Evolutionary conservation across 2,329 filamentous ascomycete species (phyloP).

Genomic region (Trichophyton rubrum): DNA sequence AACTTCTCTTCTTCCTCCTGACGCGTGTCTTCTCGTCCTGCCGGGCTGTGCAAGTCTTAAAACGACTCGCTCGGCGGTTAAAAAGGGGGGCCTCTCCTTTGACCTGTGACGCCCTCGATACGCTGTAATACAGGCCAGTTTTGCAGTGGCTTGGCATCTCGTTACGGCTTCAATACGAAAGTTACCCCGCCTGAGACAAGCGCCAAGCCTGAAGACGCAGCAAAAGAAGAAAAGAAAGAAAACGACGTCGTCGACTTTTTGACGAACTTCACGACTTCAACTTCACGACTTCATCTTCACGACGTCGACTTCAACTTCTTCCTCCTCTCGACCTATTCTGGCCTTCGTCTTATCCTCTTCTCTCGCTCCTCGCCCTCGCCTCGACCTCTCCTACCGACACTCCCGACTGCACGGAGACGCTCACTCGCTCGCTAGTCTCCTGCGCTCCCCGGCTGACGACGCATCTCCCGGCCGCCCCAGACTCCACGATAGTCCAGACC

Average conservation of each 20-base stretch:
- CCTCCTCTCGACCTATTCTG: no score
- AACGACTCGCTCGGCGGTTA: no score
- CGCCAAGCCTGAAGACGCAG: neutral
- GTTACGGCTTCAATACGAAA: neutral
- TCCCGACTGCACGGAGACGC: neutral
- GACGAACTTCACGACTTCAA: neutral
- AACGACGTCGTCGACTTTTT: neutral
- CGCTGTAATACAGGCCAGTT: neutral
- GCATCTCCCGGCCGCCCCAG: neutral
- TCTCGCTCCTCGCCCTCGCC: neutral
- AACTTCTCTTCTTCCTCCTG: neutral
- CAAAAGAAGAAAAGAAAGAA: neutral
- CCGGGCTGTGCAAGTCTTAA: no score
- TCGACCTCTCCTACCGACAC: neutral
- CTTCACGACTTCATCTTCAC: neutral
- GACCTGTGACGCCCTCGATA: neutral
- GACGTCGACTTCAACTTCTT: neutral
- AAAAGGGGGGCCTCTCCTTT: neutral
- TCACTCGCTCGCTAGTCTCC: neutral
- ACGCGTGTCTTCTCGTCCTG: neutral
- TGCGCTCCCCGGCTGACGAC: neutral
- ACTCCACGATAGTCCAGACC: neutral
- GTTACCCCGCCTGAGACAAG: conserved; percentile 1
- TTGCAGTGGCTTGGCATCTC: neutral
- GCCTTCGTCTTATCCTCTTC: no score